These are phyloP conservation scores for Trifolium fragiferum DNA, from an alignment of 306 rosid species.

Conservation along the genomic window DNA sequence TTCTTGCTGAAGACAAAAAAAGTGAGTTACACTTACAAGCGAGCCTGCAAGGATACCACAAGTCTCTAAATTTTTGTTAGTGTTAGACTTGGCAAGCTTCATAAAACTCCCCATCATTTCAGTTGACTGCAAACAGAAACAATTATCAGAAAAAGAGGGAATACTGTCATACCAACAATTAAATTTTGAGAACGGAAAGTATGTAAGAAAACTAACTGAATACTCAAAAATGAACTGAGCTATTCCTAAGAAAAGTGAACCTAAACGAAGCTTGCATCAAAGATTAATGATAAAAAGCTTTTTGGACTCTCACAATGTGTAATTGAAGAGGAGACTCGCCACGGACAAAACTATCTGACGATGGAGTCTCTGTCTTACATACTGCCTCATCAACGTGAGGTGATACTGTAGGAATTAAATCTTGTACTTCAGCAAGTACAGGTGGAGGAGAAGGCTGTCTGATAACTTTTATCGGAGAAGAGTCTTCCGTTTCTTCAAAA, in stretches of 20 bases:
- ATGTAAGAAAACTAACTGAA: slow-evolving; percentile 34
- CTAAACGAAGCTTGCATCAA: neutral
- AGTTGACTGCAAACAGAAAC: slow-evolving; percentile 74
- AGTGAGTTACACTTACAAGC: slow-evolving; percentile 70
- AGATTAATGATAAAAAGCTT: slow-evolving; percentile 28
- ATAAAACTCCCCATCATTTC: slow-evolving; percentile 85
- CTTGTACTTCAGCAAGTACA: slow-evolving; percentile 92
- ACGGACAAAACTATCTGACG: slow-evolving; percentile 58
- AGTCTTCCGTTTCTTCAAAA: slow-evolving; percentile 64
- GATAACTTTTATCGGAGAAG: slow-evolving; percentile 58
- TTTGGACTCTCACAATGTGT: slow-evolving; percentile 65
- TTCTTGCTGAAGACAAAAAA: slow-evolving; percentile 2
- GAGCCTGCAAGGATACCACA: slow-evolving; percentile 94
- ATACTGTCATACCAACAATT: slow-evolving; percentile 1
- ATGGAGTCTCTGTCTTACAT: slow-evolving; percentile 51
- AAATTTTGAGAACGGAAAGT: slow-evolving; percentile 9
- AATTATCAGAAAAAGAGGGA: slow-evolving; percentile 36
- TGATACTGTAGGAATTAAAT: slow-evolving; percentile 73
- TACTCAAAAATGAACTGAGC: slow-evolving; percentile 34
- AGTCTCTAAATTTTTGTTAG: slow-evolving; percentile 84
- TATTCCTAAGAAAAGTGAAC: slow-evolving; percentile 31
- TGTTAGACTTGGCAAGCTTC: slow-evolving; percentile 91
- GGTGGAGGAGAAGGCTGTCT: slow-evolving; percentile 94
- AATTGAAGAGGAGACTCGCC: slow-evolving; percentile 78
- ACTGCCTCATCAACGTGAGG: slow-evolving; percentile 59